Conservation (phyloP, 192 early-diverging fungal genomes). For the Rhizophagus sp. region DNA sequence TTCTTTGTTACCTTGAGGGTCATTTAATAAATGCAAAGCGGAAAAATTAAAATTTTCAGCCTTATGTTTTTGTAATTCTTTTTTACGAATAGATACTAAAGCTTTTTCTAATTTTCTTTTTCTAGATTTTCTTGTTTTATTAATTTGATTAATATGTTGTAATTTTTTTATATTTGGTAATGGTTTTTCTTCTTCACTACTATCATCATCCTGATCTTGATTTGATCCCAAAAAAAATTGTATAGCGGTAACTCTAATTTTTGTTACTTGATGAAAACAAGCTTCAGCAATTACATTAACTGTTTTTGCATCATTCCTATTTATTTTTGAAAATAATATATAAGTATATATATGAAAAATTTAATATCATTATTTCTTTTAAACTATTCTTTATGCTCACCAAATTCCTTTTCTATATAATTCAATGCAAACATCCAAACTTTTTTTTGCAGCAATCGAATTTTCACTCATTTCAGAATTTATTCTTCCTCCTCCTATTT, state of each 20-base stretch:
- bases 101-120: constrained; percentile 78
- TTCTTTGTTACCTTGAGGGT: constrained; percentile 77
- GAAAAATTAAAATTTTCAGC: constrained; percentile 89
- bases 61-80: constrained; percentile 61
- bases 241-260: constrained; percentile 89
- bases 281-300: constrained; percentile 98
- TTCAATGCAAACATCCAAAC: constrained; percentile 96
- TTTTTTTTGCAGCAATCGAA: constrained; percentile 93
- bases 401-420: constrained; percentile 96
- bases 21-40: constrained; percentile 91
- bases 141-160: constrained; percentile 77
- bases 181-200: constrained; percentile 60
- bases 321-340: not conserved
- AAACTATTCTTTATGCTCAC: constrained; percentile 38
- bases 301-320: constrained; percentile 95
- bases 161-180: constrained; percentile 70
- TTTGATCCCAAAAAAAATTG: constrained; percentile 92
- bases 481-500: constrained; percentile 31
- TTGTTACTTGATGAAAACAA: constrained; percentile 89
- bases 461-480: constrained; percentile 52
- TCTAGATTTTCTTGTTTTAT: constrained; percentile 85
- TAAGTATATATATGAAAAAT: not conserved
- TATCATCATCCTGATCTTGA: constrained; percentile 73
- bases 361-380: not conserved
- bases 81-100: constrained; percentile 69